phyloP scores from a whole-genome alignment of 2,329 filamentous ascomycete species.

The Penicillium decumbens region DNA sequence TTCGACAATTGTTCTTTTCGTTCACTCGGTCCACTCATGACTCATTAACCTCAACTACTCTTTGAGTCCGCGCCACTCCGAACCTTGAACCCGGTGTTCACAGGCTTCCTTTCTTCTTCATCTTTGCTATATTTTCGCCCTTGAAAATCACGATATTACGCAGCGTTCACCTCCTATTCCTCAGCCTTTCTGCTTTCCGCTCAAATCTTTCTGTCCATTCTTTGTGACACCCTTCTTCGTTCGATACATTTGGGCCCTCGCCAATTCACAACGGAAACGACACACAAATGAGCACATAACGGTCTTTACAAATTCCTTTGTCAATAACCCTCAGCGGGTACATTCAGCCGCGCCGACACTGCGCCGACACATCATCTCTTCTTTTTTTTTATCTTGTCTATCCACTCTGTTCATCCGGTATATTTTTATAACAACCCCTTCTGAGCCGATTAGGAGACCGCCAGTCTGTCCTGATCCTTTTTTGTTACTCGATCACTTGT shows the following conservation, averaged over 20 bases:
- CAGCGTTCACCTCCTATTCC: constrained; percentile 27
- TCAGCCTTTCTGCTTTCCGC: constrained; percentile 4
- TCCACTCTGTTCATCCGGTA: constrained; percentile 23
- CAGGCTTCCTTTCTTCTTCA: constrained; percentile 24
- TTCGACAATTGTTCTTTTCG: constrained; percentile 3
- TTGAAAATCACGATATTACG: constrained; percentile 38
- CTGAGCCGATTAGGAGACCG: constrained; percentile 3
- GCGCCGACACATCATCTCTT: constrained; percentile 25
- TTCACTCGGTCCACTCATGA: constrained; percentile 24
- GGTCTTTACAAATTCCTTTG: constrained; percentile 36
- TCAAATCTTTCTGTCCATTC: constrained; percentile 17
- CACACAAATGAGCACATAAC: constrained; percentile 42
- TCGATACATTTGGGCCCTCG: constrained; percentile 16
- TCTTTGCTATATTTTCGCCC: constrained; percentile 23
- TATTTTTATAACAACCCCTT: constrained; percentile 21
- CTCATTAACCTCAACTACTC: constrained; percentile 22
- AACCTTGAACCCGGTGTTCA: constrained; percentile 37
- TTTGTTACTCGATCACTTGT: constrained; percentile 19
- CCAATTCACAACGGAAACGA: constrained; percentile 29
- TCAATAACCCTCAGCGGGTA: constrained; percentile 27
- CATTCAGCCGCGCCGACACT: constrained; percentile 22
- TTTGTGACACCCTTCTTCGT: constrained; percentile 22
- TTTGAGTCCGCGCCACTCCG: constrained; percentile 31
- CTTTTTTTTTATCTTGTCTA: constrained; percentile 21
- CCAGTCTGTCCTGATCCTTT: constrained; percentile 6